Evolutionary conservation across 1,284 basidiomycete genomes (phyloP).

Genomic region (Trichosporon sp.): DNA sequence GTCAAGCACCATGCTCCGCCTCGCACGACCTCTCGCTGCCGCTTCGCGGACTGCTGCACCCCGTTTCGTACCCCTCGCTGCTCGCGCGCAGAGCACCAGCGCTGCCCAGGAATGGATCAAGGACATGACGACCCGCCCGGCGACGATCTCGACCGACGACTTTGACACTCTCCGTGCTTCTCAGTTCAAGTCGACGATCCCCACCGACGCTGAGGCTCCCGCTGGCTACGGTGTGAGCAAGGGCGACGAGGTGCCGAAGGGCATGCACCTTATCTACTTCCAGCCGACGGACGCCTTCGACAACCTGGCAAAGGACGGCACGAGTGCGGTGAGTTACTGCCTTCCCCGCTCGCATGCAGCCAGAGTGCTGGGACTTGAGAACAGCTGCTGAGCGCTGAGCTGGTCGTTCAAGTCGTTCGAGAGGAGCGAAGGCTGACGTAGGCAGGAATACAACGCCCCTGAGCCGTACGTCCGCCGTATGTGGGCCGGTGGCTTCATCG

Average conservation of each 20-base stretch:
- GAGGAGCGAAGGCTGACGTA: too few relatives aligned
- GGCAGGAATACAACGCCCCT: conserved; percentile 53
- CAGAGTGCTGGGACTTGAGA: too few relatives aligned
- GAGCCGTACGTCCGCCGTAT: conserved; percentile 68
- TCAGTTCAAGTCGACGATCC: conserved; percentile 53
- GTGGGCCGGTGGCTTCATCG: conserved; percentile 74
- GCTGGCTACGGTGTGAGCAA: conserved; percentile 33
- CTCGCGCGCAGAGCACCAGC: background rate
- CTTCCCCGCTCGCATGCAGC: background rate
- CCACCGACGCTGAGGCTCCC: conserved; percentile 57
- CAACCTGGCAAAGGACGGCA: conserved; percentile 59
- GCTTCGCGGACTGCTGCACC: background rate
- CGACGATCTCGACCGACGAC: conserved; percentile 15
- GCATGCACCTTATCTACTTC: conserved; percentile 70
- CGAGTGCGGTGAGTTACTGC: conserved; percentile 52
- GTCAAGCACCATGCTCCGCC: background rate
- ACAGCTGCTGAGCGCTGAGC: too few relatives aligned
- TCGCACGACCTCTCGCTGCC: background rate
- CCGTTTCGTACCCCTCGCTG: background rate
- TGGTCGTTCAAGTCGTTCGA: too few relatives aligned
- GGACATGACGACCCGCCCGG: conserved; percentile 17
- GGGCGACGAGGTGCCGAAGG: conserved; percentile 51
- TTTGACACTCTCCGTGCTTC: conserved; percentile 21
- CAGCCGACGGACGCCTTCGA: conserved; percentile 60
- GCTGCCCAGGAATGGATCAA: conserved; percentile 22